Evolutionary conservation across 2,329 filamentous ascomycete genomes (phyloP), one percentile per base, ranked within the genome.

Genomic region (Cladophialophora bantiana): DNA sequence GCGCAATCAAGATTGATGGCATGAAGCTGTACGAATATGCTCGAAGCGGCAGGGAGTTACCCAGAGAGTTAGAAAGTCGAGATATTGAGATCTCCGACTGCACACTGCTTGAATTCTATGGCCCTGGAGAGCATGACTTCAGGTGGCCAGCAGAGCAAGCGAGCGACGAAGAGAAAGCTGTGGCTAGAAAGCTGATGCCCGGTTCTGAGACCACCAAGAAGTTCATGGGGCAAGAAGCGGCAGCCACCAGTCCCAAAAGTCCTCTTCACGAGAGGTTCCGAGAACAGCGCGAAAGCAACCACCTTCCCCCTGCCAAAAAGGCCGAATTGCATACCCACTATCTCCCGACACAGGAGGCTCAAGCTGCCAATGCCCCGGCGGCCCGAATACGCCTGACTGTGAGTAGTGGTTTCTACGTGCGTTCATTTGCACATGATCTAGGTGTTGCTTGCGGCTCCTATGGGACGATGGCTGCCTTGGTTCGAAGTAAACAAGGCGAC

Each of bases 11-110:
- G 78, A 92, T 97, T 78, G 88, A 97, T 72, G 95, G 95, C 1
- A 97, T 97, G 83, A 91, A 92, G 38, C 84, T 97, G 57, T 99
- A 99, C 77, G 94, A 99, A 80, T 98, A 98, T 78, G 95, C 95
- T 20, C 86, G 95, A 57, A 92, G 94, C 77, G 95, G 95, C 15
- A 93, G 90, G 75, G 88, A 92, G 40, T 89, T 97, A 15, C 95
- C 95, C 0, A 84, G 90, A 64, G 90, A 96, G 77, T 95, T 99
- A 66, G 85, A 93, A 76, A 88, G 90, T 62, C 83, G 94, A 65
- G 86, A 91, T 1, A 92, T 98, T 45, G 88, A 92, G 60, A 92
- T 96, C 0, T 79, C 85, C 55, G 86, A 93, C 42, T 78, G 97
- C 72, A 91, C 96, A 77, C 78, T 98, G 66, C 75, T 96, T 7